A percentile compares a stretch with the other conserved stretches of the same genome.
phyloP scores from a whole-genome alignment of 2,329 filamentous ascomycete genomes.

The Aspergillus ochraceoroseus region DNA sequence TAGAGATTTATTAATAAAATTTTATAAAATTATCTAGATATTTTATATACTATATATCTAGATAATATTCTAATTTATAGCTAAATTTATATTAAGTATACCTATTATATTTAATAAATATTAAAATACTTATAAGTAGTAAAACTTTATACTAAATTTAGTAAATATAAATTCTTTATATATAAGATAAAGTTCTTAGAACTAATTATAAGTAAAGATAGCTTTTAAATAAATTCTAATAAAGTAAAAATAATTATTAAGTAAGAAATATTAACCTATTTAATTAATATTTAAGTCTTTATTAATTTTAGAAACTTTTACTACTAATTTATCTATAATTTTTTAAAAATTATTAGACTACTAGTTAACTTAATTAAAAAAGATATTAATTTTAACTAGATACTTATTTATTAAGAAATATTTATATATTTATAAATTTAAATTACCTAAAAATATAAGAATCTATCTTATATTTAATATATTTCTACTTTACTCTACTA shows the following conservation, averaged over 20 bases:
- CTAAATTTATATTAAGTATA: neutral
- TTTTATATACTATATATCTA: too few species aligned
- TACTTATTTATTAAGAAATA: constrained; percentile 3
- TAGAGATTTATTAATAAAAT: too few species aligned
- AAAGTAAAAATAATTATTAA: too few species aligned
- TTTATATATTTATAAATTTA: too few species aligned
- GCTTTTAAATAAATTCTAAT: too few species aligned
- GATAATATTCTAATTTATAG: neutral
- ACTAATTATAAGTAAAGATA: too few species aligned
- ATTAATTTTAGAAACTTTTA: constrained; percentile 1
- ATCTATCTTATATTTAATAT: too few species aligned
- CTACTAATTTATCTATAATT: neutral
- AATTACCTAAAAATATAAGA: too few species aligned
- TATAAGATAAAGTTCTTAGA: too few species aligned
- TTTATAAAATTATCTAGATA: too few species aligned
- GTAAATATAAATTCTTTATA: neutral
- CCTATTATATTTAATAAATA: neutral
- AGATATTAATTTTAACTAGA: neutral
- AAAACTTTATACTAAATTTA: neutral
- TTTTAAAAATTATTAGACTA: neutral
- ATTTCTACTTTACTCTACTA: too few species aligned
- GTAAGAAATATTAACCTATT: neutral
- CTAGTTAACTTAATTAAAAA: neutral
- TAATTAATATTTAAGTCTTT: constrained; percentile 3
- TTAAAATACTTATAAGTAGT: neutral